Base-by-base conservation (phyloP, 805 yeast genomes). In the Wickerhamomyces xylosicus region DNA sequence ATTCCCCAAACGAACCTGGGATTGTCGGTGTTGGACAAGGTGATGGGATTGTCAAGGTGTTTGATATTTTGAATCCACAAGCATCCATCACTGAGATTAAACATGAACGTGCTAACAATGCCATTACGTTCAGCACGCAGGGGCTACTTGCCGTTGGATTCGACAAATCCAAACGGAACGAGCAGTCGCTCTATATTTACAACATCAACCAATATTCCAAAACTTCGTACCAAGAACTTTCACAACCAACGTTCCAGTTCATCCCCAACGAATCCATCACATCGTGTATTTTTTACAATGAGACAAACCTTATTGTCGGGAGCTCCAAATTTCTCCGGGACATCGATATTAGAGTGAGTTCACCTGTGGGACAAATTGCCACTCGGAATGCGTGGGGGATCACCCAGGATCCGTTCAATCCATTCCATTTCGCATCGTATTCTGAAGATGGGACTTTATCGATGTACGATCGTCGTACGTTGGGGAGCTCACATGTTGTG, bases 401-500 rank as follows among this genome's bases (percentile, higher is more conserved):
- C 35, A 67, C 73, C 8, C 64, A 79, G 22, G 89, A 85, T 53
- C 90, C 83, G 3, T 75, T 75, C 52, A 76, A 78, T 50, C 69
- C 69, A 11, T 70, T 74, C 57, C 67, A 73, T 44, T 85, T 89
- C 56, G 75, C 85, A 15, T 78, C 94, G 0, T 74, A 74, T 45
- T 75, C 85, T 37, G 95, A 87, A 48, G 90, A 84, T 51, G 95
- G 95, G 2, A 74, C 92, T 0, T 61, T 87, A 37, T 79, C 90
- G 0, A 66, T 89, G 7, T 89, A 89, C 85, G 95, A 84, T 55
- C 67, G 85, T 45, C 64, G 95, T 46, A 78, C 71, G 46, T 54
- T 84, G 35, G 57, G 66, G 0, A 49, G 57, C 18, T 15, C n/a
- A n/a, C 47, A 27, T 31, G 58, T 65, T 21, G 79, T 78, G 16